Percentiles rank a stretch among this genome's conserved stretches.
These are phyloP conservation scores for Grosmannia clavigera DNA, from an alignment of 2,329 filamentous ascomycete genomes.

Conservation along the genomic window DNA sequence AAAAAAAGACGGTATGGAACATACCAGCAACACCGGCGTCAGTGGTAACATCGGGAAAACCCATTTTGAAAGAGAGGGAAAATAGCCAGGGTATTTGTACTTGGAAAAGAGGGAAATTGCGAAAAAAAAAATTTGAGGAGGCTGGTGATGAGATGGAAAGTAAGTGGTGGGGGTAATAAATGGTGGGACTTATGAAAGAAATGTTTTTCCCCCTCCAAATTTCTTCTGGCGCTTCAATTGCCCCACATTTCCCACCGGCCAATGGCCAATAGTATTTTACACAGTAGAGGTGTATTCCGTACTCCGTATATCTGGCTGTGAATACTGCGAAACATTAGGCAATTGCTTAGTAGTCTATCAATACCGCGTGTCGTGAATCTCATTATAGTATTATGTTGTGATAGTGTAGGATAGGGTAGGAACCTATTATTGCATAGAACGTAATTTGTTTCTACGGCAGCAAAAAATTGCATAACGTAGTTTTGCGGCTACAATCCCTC, in stretches of 20 bases:
- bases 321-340: not conserved
- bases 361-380: no score
- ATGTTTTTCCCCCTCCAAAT: constrained; percentile 5
- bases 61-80: constrained; percentile 12
- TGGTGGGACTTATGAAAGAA: constrained; percentile 4
- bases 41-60: constrained; percentile 19
- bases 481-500: no score
- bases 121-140: constrained; percentile 5
- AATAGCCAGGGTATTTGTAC: not conserved
- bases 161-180: constrained; percentile 6
- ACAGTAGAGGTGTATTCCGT: no score
- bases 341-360: no score
- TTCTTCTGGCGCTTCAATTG: not conserved
- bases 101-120: constrained; percentile 1
- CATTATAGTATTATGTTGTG: no score
- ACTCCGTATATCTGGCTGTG: not conserved
- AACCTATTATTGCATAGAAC: no score
- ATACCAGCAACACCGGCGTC: constrained; percentile 17
- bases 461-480: no score
- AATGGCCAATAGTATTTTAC: not conserved
- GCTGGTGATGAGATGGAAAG: constrained; percentile 8
- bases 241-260: not conserved
- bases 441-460: no score
- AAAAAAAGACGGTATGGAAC: constrained; percentile 6
- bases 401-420: no score